These are phyloP conservation scores for Chytriomyces hyalinus DNA, from an alignment of 192 early-diverging fungal genomes.

Conservation along the genomic window DNA sequence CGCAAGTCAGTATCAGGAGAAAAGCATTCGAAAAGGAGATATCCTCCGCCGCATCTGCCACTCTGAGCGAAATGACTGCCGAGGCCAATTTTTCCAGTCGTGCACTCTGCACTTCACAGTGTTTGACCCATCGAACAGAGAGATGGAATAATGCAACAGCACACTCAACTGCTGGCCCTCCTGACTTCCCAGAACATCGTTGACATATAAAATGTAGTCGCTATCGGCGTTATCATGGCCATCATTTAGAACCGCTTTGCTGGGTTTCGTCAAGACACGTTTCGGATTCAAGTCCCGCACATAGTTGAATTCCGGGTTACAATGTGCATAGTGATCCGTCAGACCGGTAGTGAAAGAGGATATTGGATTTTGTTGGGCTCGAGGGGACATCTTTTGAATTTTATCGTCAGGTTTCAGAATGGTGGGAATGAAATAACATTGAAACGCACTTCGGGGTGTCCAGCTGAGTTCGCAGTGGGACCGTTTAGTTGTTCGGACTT, in stretches of 20 bases:
- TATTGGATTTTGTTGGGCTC: slow-evolving; percentile 1
- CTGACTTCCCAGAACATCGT: slow-evolving; percentile 92
- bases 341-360: slow-evolving; percentile 46
- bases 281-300: slow-evolving; percentile 77
- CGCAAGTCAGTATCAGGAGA: not conserved
- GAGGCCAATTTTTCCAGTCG: too few relatives aligned
- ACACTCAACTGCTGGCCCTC: slow-evolving; percentile 78
- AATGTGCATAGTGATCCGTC: slow-evolving; percentile 73
- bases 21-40: too few relatives aligned
- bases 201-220: slow-evolving; percentile 97
- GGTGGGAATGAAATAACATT: too few relatives aligned
- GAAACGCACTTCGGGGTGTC: too few relatives aligned
- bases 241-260: slow-evolving; percentile 86
- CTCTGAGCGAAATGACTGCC: too few relatives aligned
- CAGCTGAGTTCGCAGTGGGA: too few relatives aligned
- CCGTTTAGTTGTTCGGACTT: too few relatives aligned
- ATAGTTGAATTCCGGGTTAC: slow-evolving; percentile 86
- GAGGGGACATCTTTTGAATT: not conserved
- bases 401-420: too few relatives aligned
- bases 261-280: slow-evolving; percentile 92
- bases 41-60: too few relatives aligned
- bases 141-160: not conserved
- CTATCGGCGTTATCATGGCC: slow-evolving; percentile 94
- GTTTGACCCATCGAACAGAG: not conserved
- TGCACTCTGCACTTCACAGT: not conserved